phyloP scores from a whole-genome alignment of 768 basidiomycete species.

The Lactarius deliciosus region DNA sequence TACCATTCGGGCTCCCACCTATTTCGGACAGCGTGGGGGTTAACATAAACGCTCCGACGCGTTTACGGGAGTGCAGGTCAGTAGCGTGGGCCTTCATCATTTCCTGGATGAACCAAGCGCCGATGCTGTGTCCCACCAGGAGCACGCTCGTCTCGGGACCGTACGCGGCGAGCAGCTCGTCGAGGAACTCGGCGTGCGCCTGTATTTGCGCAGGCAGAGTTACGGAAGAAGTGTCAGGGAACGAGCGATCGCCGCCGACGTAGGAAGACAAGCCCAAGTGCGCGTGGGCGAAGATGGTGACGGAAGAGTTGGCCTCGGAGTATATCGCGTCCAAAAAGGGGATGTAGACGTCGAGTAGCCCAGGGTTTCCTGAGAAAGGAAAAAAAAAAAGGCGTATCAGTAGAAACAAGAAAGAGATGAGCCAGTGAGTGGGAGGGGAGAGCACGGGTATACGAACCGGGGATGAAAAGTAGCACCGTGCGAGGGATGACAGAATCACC shows the following conservation, averaged over 20 bases:
- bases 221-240: slow-evolving; percentile 10
- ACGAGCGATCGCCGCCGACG: slow-evolving; percentile 49
- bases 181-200: slow-evolving; percentile 39
- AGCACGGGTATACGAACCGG: slow-evolving; percentile 12
- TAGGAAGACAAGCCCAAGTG: slow-evolving; percentile 35
- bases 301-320: slow-evolving; percentile 33
- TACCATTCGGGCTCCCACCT: slow-evolving; percentile 62
- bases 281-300: slow-evolving; percentile 59
- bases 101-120: slow-evolving; percentile 62
- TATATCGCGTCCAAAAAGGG: slow-evolving; percentile 58
- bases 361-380: slow-evolving; percentile 48
- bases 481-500: not conserved
- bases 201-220: slow-evolving; percentile 21
- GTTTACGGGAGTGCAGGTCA: slow-evolving; percentile 40
- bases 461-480: slow-evolving; percentile 26
- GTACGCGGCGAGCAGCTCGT: slow-evolving; percentile 62
- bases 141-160: slow-evolving; percentile 44
- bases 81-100: slow-evolving; percentile 55
- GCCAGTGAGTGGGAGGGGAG: not conserved
- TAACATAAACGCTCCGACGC: slow-evolving; percentile 52
- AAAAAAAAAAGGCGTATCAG: slow-evolving; percentile 31
- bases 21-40: slow-evolving; percentile 73
- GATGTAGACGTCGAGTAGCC: slow-evolving; percentile 64
- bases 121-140: slow-evolving; percentile 67
- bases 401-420: not conserved